These are phyloP conservation scores for Zygnema circumcarinatum DNA, from an alignment of 139 green algal species.

Conservation along the genomic window DNA sequence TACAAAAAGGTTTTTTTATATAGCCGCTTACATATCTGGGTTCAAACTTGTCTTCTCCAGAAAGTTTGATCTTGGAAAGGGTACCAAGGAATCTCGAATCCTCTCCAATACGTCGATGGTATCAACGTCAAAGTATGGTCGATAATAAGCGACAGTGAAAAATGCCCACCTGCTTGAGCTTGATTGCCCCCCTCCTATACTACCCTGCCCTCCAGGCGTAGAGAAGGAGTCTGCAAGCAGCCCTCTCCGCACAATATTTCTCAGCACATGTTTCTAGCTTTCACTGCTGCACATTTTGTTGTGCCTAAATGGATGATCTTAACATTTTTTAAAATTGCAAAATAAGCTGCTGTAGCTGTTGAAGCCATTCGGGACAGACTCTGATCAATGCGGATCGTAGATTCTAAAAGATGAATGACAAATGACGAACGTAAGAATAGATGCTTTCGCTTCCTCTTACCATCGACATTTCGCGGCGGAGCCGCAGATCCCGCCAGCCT, in stretches of 20 bases:
- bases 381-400: too few species aligned
- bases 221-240: constrained; percentile 23
- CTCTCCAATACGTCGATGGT: constrained; percentile 53
- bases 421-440: too few species aligned
- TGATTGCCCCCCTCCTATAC: background rate
- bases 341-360: too few species aligned
- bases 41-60: constrained; percentile 53
- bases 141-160: constrained; percentile 47
- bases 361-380: too few species aligned
- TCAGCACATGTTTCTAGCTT: too few species aligned
- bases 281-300: too few species aligned
- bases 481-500: background rate
- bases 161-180: constrained; percentile 14
- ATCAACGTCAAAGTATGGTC: constrained; percentile 62
- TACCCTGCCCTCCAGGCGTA: background rate
- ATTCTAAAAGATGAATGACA: too few species aligned
- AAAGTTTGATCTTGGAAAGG: constrained; percentile 38
- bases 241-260: too few species aligned
- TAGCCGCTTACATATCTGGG: constrained; percentile 61
- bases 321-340: too few species aligned
- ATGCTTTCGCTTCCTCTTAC: too few species aligned
- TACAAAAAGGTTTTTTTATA: too few species aligned
- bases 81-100: constrained; percentile 48
- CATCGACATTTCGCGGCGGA: constrained; percentile 17
- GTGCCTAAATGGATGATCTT: too few species aligned